A percentile compares a stretch with the other conserved stretches of the same genome.
phyloP scores from a whole-genome alignment of 257 asterid genomes.

The Solanum sitiens region DNA sequence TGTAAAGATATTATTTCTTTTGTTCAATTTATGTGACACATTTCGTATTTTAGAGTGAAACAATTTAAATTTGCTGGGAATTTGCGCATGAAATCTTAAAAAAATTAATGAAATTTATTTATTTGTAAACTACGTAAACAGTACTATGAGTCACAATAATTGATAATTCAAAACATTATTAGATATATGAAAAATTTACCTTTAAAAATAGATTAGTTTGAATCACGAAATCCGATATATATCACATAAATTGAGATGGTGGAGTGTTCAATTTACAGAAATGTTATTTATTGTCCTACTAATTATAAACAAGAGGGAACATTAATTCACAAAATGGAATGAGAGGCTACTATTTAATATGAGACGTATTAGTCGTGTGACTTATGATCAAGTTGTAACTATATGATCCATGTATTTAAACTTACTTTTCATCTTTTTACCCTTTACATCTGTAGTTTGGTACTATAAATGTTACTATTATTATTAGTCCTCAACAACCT shows the following conservation, averaged over 20 bases:
- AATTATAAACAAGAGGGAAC: background rate
- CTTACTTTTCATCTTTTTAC: background rate
- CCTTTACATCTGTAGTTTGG: background rate
- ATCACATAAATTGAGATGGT: background rate
- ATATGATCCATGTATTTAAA: background rate
- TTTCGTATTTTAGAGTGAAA: background rate
- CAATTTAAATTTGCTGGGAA: fast-evolving
- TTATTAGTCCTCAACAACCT: background rate
- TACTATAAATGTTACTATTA: background rate
- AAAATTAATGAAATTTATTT: no score
- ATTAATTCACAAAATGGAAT: background rate
- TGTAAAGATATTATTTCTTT: background rate
- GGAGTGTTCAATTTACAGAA: no score
- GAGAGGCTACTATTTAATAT: background rate
- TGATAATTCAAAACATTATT: no score
- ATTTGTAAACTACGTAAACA: no score
- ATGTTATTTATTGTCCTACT: background rate
- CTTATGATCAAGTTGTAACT: background rate
- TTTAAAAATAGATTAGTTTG: no score
- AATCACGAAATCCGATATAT: fast-evolving
- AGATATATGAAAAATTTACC: no score
- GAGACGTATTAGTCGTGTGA: background rate
- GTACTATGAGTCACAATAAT: background rate
- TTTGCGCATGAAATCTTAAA: background rate
- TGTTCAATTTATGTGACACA: background rate